phyloP scores from a whole-genome alignment of 148 eudicot species.

The Rhododendron ovatum region DNA sequence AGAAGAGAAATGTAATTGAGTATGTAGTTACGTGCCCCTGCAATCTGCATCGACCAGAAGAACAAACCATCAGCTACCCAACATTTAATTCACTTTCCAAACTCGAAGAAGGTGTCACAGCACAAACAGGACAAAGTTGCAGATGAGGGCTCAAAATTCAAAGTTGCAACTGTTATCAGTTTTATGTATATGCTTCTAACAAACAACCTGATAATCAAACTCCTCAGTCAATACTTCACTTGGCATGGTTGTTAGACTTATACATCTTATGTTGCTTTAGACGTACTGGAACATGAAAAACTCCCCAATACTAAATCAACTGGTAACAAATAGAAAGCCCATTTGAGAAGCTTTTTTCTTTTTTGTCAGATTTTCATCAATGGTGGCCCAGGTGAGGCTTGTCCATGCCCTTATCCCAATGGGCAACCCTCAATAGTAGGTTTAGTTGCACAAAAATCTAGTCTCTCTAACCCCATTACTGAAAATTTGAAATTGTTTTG shows the following conservation, averaged over 20 bases:
- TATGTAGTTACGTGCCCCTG: slow-evolving; percentile 2
- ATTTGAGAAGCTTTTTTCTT: not conserved
- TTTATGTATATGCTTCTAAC: not conserved
- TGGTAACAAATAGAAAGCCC: not conserved
- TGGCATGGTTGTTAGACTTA: not conserved
- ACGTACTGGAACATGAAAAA: not conserved
- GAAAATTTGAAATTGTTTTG: not conserved
- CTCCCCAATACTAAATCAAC: not conserved
- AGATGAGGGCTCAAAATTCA: not conserved
- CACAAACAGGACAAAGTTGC: not conserved
- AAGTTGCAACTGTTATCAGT: not conserved
- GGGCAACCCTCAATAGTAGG: not conserved
- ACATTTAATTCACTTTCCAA: not conserved
- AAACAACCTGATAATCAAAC: not conserved
- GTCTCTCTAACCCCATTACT: not conserved
- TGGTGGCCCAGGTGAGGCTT: not conserved
- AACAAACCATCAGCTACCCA: not conserved
- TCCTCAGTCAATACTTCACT: not conserved
- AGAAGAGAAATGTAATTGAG: not conserved
- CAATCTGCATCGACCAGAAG: slow-evolving; percentile 4
- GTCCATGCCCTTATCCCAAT: not conserved
- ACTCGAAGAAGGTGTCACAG: not conserved
- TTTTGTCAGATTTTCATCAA: not conserved
- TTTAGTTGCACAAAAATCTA: not conserved
- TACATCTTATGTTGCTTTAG: not conserved